Conservation (phyloP, 768 basidiomycete species). For the Chalciporus pseudorubinellus region DNA sequence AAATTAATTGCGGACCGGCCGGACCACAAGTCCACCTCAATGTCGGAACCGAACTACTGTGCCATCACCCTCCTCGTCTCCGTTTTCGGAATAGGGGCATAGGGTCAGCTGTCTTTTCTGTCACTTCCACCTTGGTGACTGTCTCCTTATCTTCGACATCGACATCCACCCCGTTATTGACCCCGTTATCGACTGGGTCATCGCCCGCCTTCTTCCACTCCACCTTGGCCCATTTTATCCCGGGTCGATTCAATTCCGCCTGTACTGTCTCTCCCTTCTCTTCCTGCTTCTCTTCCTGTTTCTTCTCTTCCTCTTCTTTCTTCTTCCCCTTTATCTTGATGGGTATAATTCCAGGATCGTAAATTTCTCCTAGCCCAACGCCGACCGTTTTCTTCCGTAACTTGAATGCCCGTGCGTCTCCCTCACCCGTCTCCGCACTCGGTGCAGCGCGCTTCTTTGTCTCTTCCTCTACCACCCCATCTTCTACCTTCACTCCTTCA, state of each 20-base stretch:
- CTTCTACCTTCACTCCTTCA: not conserved
- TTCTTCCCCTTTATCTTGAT: conserved; percentile 61
- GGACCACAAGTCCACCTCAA: no score
- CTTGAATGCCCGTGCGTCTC: conserved; percentile 57
- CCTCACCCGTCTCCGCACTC: conserved; percentile 48
- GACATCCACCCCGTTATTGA: no score
- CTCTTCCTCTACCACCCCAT: conserved; percentile 1
- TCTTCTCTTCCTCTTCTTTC: conserved; percentile 32
- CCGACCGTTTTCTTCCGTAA: conserved; percentile 60
- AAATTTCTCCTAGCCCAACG: conserved; percentile 71
- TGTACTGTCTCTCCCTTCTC: no score
- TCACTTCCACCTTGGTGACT: not conserved
- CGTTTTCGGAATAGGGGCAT: conserved; percentile 22
- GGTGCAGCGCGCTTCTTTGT: conserved; percentile 36
- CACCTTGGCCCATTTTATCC: conserved; percentile 35
- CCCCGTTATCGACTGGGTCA: not conserved
- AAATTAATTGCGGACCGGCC: no score
- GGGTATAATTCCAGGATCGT: conserved; percentile 71
- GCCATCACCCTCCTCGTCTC: not conserved
- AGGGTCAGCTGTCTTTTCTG: not conserved
- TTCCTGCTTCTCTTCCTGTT: conserved; percentile 7
- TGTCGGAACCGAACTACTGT: no score
- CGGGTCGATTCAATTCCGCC: no score
- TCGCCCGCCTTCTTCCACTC: conserved; percentile 33
- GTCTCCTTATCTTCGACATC: not conserved